Evolutionary conservation across 208 protist species (phyloP).

Genomic region (Vickermania ingenoplastis): DNA sequence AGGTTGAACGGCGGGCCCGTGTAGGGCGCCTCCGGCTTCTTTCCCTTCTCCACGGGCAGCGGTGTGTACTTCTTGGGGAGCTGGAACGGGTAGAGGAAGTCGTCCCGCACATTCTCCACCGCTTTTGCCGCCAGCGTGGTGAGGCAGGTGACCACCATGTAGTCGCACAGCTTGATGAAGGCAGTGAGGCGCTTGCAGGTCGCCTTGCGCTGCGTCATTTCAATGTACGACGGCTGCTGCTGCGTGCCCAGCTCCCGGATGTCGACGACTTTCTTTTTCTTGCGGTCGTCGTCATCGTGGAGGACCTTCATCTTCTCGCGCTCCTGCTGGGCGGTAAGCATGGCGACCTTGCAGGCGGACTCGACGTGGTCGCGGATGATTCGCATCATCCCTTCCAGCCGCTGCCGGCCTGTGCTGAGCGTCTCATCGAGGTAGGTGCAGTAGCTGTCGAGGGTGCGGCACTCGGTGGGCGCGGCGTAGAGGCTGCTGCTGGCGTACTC

Average conservation of each 20-base stretch:
- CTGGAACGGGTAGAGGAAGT: constrained; percentile 45
- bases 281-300: constrained; percentile 48
- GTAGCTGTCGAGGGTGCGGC: constrained; percentile 65
- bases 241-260: constrained; percentile 69
- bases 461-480: constrained; percentile 63
- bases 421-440: constrained; percentile 34
- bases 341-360: constrained; percentile 86
- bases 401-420: constrained; percentile 41
- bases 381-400: constrained; percentile 80
- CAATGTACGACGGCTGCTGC: constrained; percentile 89
- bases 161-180: constrained; percentile 93
- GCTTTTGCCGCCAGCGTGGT: constrained; percentile 74
- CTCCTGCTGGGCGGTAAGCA: constrained; percentile 77
- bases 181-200: constrained; percentile 86
- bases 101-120: constrained; percentile 56
- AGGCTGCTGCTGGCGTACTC: constrained; percentile 51
- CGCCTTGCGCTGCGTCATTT: constrained; percentile 85
- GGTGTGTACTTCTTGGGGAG: constrained; percentile 3
- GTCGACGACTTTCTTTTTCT: constrained; percentile 77
- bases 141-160: constrained; percentile 89
- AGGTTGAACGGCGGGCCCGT: constrained; percentile 65
- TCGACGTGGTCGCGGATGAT: constrained; percentile 79
- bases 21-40: constrained; percentile 25
- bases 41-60: constrained; percentile 1
- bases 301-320: constrained; percentile 60